Evolutionary conservation across 2,329 filamentous ascomycete species (phyloP), one percentile per base, ranked within the genome.

Genomic region (Trichoderma guizhouense): DNA sequence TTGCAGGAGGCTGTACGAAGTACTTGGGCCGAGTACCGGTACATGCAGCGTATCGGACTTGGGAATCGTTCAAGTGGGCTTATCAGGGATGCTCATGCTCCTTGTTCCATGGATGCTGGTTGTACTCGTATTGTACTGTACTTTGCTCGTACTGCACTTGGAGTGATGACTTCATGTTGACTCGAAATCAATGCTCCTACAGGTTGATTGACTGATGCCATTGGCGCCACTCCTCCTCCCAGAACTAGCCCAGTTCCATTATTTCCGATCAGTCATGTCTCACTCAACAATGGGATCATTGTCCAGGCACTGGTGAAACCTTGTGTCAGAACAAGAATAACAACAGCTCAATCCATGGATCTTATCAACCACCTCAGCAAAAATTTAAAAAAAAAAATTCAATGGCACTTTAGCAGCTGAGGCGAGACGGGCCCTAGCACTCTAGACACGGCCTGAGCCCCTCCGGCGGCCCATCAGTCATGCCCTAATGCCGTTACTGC

Each of bases 281-380:
- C 63, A 66, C 63, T 26, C 30, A 34, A 66, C 63, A 57, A 66
- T 66, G 63, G 47, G 30, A n/a, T 55, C 47, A 66, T 57, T 66
- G 63, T 66, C 43, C 36, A n/a, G 39, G 39, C 39, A 43, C 39
- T 21, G 21, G 30, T 26, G 47, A 66, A 36, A 39, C 47, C 32
- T 55, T 67, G 64, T 39, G 47, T 26, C 64, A 57, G 24, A 11
- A 26, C 15, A 55, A 18, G 28, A 43, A 32, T n/a, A 47, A 47
- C 43, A 36, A n/a, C 43, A 24, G 11, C 47, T 21, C n/a, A 21
- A 53, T 24, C 8, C 12, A 36, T 15, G 34, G 12, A 15, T 47
- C 21, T 7, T 24, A 53, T 21, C 47, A 21, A 26, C 51, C 51
- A 30, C 28, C 26, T 26, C 28, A 26, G 26, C 7, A 18, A 30